Conservation (phyloP, 225 moss, liverwort and hornwort species). For the Polytrichum commune region DNA sequence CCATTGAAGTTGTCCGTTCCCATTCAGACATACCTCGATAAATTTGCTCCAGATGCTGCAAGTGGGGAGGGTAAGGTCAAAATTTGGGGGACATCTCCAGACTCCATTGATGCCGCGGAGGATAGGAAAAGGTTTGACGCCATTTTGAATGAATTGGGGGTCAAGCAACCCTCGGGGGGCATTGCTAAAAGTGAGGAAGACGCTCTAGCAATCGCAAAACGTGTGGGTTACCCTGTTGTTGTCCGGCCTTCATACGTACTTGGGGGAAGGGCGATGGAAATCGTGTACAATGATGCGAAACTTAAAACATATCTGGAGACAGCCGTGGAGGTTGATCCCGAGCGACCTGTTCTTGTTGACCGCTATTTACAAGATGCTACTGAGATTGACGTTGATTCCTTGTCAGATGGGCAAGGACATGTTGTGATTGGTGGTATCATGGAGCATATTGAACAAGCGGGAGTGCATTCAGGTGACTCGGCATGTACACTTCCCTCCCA, state of each 20-base stretch:
- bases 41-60: slow-evolving; percentile 60
- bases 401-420: slow-evolving; percentile 70
- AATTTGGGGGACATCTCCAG: slow-evolving; percentile 94
- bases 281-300: slow-evolving; percentile 85
- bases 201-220: slow-evolving; percentile 76
- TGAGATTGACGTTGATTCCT: slow-evolving; percentile 91
- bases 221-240: slow-evolving; percentile 95
- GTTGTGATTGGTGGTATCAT: slow-evolving; percentile 97
- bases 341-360: slow-evolving; percentile 91
- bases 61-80: slow-evolving; percentile 77
- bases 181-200: slow-evolving; percentile 93
- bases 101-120: slow-evolving; percentile 97
- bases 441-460: slow-evolving; percentile 99
- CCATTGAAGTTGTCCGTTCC: slow-evolving; percentile 92
- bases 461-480: slow-evolving; percentile 96
- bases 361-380: slow-evolving; percentile 89
- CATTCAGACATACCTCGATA: slow-evolving; percentile 77
- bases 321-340: slow-evolving; percentile 96
- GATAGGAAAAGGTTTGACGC: slow-evolving; percentile 91
- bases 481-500: slow-evolving; percentile 88
- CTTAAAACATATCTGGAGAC: slow-evolving; percentile 85
- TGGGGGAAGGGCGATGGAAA: slow-evolving; percentile 99
- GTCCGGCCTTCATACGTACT: slow-evolving; percentile 95
- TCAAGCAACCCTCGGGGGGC: slow-evolving; percentile 85
- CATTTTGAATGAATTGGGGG: slow-evolving; percentile 74